Conservation (phyloP, 1,284 basidiomycete species). For the Ceratobasidium sp. region DNA sequence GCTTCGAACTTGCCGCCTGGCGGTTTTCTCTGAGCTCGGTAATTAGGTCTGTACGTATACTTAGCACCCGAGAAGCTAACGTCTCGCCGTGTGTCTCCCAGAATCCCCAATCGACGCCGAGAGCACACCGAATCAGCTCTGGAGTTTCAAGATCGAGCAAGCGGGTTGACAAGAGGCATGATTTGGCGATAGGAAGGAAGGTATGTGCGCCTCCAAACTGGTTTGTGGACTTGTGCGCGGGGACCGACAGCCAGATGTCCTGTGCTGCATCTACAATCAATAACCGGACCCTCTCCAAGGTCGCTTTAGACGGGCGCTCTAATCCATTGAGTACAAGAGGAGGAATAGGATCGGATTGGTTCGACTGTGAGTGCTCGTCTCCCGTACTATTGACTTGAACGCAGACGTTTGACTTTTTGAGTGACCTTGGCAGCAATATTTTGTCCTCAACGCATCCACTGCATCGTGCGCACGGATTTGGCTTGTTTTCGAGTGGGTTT, state of each 20-base stretch:
- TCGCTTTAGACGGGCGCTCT: not conserved
- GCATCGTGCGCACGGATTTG: not conserved
- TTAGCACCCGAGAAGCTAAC: not conserved
- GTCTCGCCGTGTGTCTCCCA: constrained; percentile 18
- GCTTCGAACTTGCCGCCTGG: no score
- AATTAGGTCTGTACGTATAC: not conserved
- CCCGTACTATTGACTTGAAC: no score
- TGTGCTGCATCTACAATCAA: not conserved
- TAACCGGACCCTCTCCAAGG: not conserved
- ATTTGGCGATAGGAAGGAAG: not conserved
- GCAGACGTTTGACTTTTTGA: not conserved
- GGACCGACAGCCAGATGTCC: not conserved
- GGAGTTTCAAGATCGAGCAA: not conserved
- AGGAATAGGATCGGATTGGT: not conserved
- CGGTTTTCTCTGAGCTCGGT: no score
- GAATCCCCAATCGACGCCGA: not conserved
- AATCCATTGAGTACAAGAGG: not conserved
- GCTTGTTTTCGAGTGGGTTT: not conserved
- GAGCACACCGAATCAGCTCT: not conserved
- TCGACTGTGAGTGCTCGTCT: no score
- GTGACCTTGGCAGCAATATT: not conserved
- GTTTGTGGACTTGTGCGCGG: not conserved
- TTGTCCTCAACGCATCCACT: constrained; percentile 5
- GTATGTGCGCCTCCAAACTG: not conserved
- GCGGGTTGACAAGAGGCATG: no score